phyloP scores from a whole-genome alignment of 371 early-diverging fungal genomes.

The Apophysomyces ossiformis region DNA sequence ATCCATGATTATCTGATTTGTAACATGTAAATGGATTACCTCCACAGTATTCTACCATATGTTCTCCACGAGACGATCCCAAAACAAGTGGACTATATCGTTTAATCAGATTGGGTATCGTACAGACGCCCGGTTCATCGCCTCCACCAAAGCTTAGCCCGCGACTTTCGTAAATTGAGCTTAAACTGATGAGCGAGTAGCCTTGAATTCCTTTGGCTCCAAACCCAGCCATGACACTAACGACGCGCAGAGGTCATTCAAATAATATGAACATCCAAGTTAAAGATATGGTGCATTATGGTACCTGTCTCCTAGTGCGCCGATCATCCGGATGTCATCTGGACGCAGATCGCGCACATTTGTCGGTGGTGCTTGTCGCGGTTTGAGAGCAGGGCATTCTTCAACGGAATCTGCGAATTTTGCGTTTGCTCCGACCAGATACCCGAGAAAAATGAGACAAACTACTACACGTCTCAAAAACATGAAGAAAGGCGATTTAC shows the following conservation, averaged over 20 bases:
- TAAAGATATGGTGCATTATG: neutral
- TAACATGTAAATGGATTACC: conserved; percentile 18
- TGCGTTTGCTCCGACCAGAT: neutral
- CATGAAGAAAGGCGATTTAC: too few species aligned
- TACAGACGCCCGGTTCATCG: conserved; percentile 35
- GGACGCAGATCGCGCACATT: conserved; percentile 25
- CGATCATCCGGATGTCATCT: conserved; percentile 22
- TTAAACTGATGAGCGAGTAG: conserved; percentile 12
- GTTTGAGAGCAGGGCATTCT: conserved; percentile 3
- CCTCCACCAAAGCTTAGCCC: conserved; percentile 38
- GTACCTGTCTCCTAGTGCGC: conserved; percentile 40
- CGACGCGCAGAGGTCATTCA: conserved; percentile 21
- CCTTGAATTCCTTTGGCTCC: conserved; percentile 26
- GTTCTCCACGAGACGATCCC: conserved; percentile 32
- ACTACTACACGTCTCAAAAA: too few species aligned
- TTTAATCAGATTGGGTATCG: conserved; percentile 32
- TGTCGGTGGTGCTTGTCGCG: conserved; percentile 7
- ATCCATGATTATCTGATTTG: conserved; percentile 29
- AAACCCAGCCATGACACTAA: conserved; percentile 25
- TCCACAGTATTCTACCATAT: conserved; percentile 24
- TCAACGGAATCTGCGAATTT: neutral
- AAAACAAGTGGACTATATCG: conserved; percentile 25
- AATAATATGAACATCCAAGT: neutral
- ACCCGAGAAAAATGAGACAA: too few species aligned
- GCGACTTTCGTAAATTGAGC: conserved; percentile 32